Base-by-base conservation (phyloP, 306 rosid species). In the Vigna reflexopilosa region DNA sequence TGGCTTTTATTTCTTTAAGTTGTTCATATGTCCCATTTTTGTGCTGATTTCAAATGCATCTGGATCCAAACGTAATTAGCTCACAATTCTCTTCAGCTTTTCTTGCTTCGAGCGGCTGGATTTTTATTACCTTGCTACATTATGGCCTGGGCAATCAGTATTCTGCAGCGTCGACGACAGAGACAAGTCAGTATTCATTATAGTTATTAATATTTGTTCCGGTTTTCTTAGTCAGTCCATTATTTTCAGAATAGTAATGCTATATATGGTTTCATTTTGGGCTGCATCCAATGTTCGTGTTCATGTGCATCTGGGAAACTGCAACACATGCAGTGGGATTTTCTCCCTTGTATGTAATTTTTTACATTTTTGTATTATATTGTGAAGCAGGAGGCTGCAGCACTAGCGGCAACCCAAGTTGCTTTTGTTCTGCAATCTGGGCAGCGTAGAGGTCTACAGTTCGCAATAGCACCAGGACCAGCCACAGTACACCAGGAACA, bases 91-190 rank as follows among this genome's bases (percentile, higher is more conserved):
- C n/a, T 56, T 77, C 86, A 95, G 98, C 91, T 95, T 72, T 95
- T 92, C 90, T 84, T 96, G 87, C 98, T 96, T 73, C 89, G 97
- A 20, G 98, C 96, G 34, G 98, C 97, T 84, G 96, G 99, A 40
- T 96, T 93, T 90, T 93, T 96, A 58, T 87, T 96, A 80, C 99
- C 99, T 75, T 96, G 97, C 88, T 96, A 96, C 77, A 91, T 96
- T 17, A 96, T 96, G 98, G 98, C 99, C 75, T 96, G 99, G 91
- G 99, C 97, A 77, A 88, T 96, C 85, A 91, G 94, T 81, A 87
- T 96, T 79, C 87, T 96, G 90, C 99, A 96, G 83, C 98, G 93
- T 11, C 86, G 97, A 58, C 93, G 96, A 65, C 99, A 91, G 82
- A 91, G 97, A 93, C 99, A 89, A 87, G 99, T 96, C 17, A 72